These are phyloP conservation scores for Coemansia furcata DNA, from an alignment of 192 early-diverging fungal species.

Conservation along the genomic window DNA sequence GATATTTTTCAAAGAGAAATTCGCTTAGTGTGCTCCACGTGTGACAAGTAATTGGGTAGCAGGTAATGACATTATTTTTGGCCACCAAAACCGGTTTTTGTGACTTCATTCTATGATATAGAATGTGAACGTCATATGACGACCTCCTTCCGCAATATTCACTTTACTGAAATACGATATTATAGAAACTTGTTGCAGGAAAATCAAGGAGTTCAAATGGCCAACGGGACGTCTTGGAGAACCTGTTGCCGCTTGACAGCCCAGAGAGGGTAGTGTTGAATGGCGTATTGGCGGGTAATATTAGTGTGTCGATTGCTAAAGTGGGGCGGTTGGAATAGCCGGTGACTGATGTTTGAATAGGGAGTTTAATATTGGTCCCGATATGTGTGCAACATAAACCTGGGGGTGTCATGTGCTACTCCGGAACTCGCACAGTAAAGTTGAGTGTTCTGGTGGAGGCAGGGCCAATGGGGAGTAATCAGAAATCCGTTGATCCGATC, in stretches of 20 bases:
- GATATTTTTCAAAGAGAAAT: not conserved
- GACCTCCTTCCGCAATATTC: not conserved
- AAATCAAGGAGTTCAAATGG: not conserved
- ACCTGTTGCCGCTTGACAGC: not conserved
- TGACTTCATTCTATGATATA: not conserved
- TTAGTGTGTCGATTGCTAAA: not conserved
- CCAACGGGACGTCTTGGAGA: not conserved
- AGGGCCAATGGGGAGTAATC: not conserved
- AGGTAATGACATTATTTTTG: not conserved
- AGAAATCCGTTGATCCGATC: not conserved
- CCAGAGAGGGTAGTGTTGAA: not conserved
- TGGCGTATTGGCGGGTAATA: not conserved
- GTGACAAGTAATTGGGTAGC: not conserved
- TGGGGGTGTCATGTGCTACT: not conserved
- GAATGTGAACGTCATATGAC: not conserved
- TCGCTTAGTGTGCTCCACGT: not conserved
- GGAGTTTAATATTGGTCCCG: not conserved
- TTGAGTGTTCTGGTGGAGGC: not conserved
- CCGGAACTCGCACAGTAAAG: not conserved
- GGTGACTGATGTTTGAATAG: not conserved
- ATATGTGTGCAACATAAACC: not conserved
- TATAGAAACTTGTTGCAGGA: not conserved
- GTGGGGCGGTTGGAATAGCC: not conserved
- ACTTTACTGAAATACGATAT: not conserved
- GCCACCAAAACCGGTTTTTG: not conserved